A percentile compares a stretch with the other conserved stretches of the same genome.
Evolutionary conservation across 1,284 basidiomycete genomes (phyloP).

Genomic region (Athelia sp.): DNA sequence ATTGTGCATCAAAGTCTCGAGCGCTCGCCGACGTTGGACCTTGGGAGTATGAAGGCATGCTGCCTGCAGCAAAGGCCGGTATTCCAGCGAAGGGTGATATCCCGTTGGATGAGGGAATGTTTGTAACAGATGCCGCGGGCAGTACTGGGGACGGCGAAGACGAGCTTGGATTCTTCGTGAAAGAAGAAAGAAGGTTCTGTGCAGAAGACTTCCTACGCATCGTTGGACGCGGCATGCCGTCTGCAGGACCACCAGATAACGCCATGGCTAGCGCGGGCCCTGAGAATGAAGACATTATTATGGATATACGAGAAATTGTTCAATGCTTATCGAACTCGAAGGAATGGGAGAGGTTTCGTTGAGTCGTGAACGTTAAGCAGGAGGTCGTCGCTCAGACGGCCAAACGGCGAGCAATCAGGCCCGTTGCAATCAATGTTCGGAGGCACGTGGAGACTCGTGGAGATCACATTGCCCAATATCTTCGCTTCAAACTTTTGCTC

Average conservation of each 20-base stretch:
- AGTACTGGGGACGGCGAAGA: slow-evolving; percentile 21
- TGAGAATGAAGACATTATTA: background rate
- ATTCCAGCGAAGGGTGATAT: slow-evolving; percentile 6
- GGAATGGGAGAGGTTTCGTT: too few species aligned
- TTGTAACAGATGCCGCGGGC: slow-evolving; percentile 23
- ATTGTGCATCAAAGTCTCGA: slow-evolving; percentile 70
- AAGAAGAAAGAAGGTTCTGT: slow-evolving; percentile 75
- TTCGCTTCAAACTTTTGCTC: slow-evolving; percentile 13
- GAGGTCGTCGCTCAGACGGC: too few species aligned
- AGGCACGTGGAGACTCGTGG: too few species aligned
- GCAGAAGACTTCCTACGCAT: slow-evolving; percentile 83
- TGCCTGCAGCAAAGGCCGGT: slow-evolving; percentile 18
- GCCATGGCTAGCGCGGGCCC: background rate
- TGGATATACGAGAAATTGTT: background rate
- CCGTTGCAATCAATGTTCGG: too few species aligned
- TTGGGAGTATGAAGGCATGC: background rate
- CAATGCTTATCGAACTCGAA: too few species aligned
- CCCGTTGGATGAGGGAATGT: slow-evolving; percentile 15
- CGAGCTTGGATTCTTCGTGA: slow-evolving; percentile 40
- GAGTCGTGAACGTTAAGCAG: too few species aligned
- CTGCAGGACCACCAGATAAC: background rate
- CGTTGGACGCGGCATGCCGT: slow-evolving; percentile 41
- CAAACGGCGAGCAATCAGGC: too few species aligned
- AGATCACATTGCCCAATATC: too few species aligned
- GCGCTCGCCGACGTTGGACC: background rate